Evolutionary conservation across 495 filamentous ascomycete species (phyloP).

Genomic region (Echria macrotheca): DNA sequence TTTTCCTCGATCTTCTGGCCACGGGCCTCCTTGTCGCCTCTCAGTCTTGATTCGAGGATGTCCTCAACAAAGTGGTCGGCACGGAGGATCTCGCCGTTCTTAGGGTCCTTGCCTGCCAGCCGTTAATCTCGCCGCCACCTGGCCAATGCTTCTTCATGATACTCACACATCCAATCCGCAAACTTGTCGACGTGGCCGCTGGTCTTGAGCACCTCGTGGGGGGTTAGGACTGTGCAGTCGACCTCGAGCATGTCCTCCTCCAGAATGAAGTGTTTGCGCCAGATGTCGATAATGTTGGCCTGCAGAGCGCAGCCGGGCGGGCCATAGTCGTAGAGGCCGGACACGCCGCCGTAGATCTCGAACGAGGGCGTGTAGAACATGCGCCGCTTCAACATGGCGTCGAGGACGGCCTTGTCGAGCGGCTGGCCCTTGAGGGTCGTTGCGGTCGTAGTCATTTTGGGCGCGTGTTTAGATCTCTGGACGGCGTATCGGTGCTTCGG

Average conservation of each 20-base stretch:
- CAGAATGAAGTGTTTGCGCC: constrained; percentile 85
- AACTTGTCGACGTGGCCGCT: constrained; percentile 97
- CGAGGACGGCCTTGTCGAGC: constrained; percentile 73
- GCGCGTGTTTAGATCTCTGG: constrained; percentile 31
- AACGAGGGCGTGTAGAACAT: constrained; percentile 94
- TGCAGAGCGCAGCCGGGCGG: constrained; percentile 74
- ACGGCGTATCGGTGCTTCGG: constrained; percentile 10
- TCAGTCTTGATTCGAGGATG: constrained; percentile 75
- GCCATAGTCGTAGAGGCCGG: constrained; percentile 81
- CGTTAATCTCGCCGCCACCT: not conserved
- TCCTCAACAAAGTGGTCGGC: constrained; percentile 96
- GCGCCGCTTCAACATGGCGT: constrained; percentile 78
- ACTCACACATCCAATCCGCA: constrained; percentile 87
- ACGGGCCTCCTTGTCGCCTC: constrained; percentile 72
- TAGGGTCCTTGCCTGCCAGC: constrained; percentile 70
- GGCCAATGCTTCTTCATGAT: not conserved
- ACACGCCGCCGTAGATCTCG: constrained; percentile 86
- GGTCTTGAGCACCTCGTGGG: constrained; percentile 88
- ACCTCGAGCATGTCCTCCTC: constrained; percentile 92
- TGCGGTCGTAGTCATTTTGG: constrained; percentile 40
- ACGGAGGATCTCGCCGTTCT: constrained; percentile 92
- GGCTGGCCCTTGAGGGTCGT: constrained; percentile 84
- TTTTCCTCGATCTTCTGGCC: constrained; percentile 66
- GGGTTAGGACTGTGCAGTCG: constrained; percentile 79
- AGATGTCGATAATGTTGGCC: constrained; percentile 81